These are phyloP conservation scores for Geotrichum aggregatum DNA, from an alignment of 1,139 yeast species.

Conservation along the genomic window DNA sequence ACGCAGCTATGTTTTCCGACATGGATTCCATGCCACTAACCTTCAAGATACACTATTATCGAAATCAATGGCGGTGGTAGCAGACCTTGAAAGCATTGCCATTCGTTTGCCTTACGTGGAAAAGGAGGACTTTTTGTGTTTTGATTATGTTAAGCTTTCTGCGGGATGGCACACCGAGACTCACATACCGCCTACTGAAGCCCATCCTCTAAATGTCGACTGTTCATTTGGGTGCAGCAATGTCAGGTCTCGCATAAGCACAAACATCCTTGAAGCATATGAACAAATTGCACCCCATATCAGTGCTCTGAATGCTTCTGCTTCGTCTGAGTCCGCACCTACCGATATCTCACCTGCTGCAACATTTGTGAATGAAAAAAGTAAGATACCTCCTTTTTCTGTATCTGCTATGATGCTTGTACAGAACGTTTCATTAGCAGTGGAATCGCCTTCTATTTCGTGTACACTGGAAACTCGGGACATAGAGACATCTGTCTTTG, in stretches of 20 bases:
- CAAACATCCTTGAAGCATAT: slow-evolving; percentile 24
- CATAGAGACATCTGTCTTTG: slow-evolving; percentile 19
- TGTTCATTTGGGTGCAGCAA: slow-evolving; percentile 26
- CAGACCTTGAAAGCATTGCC: slow-evolving; percentile 36
- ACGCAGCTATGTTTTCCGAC: slow-evolving; percentile 43
- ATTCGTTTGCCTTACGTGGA: slow-evolving; percentile 32
- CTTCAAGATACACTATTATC: slow-evolving; percentile 33
- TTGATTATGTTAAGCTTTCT: slow-evolving; percentile 35
- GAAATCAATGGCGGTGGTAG: slow-evolving; percentile 27
- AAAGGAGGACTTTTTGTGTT: slow-evolving; percentile 36
- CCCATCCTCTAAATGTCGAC: slow-evolving; percentile 24
- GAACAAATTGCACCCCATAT: slow-evolving; percentile 14
- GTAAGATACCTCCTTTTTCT: slow-evolving; percentile 19
- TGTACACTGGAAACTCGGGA: slow-evolving; percentile 20
- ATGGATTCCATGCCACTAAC: slow-evolving; percentile 29
- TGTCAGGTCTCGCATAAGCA: slow-evolving; percentile 28
- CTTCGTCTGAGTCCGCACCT: not conserved
- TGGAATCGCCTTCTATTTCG: slow-evolving; percentile 21
- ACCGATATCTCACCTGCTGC: not conserved
- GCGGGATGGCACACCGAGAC: slow-evolving; percentile 16
- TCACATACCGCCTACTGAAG: not conserved
- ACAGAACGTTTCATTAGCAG: slow-evolving; percentile 17
- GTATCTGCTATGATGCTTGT: slow-evolving; percentile 18
- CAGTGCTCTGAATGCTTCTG: not conserved
- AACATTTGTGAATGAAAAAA: not conserved